These are phyloP conservation scores for Starmerella floris DNA, from an alignment of 805 yeast genomes.

Conservation along the genomic window DNA sequence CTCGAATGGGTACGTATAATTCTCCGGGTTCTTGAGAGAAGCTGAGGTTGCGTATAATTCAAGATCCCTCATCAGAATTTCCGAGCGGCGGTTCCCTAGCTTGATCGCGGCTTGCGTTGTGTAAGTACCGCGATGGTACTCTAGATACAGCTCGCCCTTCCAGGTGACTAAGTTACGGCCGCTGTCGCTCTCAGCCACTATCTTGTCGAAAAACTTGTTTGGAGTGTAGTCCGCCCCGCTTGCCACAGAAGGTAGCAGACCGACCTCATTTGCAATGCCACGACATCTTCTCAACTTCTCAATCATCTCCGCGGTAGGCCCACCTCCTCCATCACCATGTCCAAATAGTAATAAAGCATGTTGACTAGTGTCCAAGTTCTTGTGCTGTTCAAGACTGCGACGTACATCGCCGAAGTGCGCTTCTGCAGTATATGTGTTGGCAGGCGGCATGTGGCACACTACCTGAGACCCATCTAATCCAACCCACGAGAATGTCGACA, in stretches of 20 bases:
- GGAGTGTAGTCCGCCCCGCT: constrained; percentile 49
- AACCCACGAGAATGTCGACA: constrained; percentile 86
- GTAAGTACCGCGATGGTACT: constrained; percentile 93
- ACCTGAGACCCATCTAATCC: constrained; percentile 91
- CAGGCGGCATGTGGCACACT: constrained; percentile 95
- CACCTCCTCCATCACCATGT: constrained; percentile 98
- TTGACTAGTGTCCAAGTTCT: constrained; percentile 67
- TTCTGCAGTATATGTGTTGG: constrained; percentile 83
- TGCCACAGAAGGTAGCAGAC: constrained; percentile 58
- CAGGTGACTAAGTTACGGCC: constrained; percentile 69
- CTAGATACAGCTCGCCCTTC: constrained; percentile 89
- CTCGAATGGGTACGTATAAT: constrained; percentile 58
- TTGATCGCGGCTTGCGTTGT: constrained; percentile 86
- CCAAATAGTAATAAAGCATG: constrained; percentile 76
- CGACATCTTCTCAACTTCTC: constrained; percentile 86
- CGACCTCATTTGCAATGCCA: constrained; percentile 69
- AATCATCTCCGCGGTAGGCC: constrained; percentile 86
- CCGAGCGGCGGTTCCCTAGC: constrained; percentile 62
- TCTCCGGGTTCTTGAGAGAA: constrained; percentile 29
- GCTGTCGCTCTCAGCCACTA: constrained; percentile 46
- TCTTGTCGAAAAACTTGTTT: constrained; percentile 62
- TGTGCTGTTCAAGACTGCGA: constrained; percentile 67
- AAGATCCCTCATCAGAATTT: constrained; percentile 66
- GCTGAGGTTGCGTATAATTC: constrained; percentile 78
- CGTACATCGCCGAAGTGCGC: constrained; percentile 89